Evolutionary conservation across 2,329 filamentous ascomycete species (phyloP), one percentile per base, ranked within the genome.

Genomic region (Raffaelea albimanens): DNA sequence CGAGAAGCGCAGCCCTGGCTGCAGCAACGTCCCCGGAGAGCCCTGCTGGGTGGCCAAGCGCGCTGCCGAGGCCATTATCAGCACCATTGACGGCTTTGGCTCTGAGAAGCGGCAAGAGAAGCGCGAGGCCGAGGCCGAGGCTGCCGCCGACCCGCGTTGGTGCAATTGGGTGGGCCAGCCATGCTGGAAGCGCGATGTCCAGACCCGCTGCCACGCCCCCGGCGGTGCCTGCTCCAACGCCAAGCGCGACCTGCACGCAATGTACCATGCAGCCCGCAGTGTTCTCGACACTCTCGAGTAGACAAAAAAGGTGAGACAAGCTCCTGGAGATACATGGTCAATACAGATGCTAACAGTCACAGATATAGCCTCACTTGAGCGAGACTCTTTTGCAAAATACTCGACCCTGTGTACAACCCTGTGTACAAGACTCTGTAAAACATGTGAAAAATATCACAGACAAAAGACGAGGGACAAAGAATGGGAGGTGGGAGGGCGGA

Each of bases 181-280:
- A 21, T 75, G 72, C 65, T 65, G 60, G 58, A 67, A 68, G 56
- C 68, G 67, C 52, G 58, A 60, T 47, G 43, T 56, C 46, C 58
- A 57, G 40, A 51, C 56, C 23, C 55, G 56, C 40, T 65, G 63
- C 60, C 53, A 64, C 53, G 53, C 50, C 44, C 57, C 58, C 54
- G 53, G 50, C 22, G 61, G 61, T 20, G 51, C 50, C 36, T 65
- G 63, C 57, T 54, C 57, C 53, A 53, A 62, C 52, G 67, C 64
- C 49, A 62, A 63, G 55, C 64, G 68, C 40, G 62, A 65, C 55
- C 56, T 65, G 39, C 52, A 60, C 49, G 59, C 58, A 56, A 60
- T 65, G 50, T 56, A 60, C 56, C 56, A 58, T 41, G 58, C 57
- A 3, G 62, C 63, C 22, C 58, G 62, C 49, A 44, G 48, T 48